phyloP scores from a whole-genome alignment of 345 rosid genomes.

The Capsella bursapastoris region DNA sequence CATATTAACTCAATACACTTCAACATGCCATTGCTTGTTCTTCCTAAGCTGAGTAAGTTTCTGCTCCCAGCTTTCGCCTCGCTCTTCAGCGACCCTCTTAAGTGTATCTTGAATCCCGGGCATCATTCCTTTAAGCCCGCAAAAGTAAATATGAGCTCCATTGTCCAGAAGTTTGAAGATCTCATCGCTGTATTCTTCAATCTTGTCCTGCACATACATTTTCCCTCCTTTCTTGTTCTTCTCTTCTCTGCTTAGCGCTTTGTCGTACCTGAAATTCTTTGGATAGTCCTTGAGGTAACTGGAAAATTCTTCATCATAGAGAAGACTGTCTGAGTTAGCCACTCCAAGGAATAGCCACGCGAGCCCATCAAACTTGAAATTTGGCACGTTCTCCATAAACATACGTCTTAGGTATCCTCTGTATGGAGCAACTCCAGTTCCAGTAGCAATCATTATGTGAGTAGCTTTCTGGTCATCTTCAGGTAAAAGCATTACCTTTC shows the following conservation, averaged over 20 bases:
- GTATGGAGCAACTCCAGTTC: conserved; percentile 94
- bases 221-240: conserved; percentile 96
- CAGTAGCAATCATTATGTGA: conserved; percentile 98
- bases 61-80: conserved; percentile 94
- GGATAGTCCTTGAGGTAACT: conserved; percentile 80
- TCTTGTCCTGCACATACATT: conserved; percentile 98
- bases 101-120: conserved; percentile 95
- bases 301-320: conserved; percentile 85
- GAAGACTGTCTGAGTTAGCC: conserved; percentile 94
- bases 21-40: conserved; percentile 99
- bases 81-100: conserved; percentile 82
- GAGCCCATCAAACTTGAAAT: conserved; percentile 83
- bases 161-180: conserved; percentile 85
- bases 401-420: conserved; percentile 94
- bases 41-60: conserved; percentile 95
- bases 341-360: conserved; percentile 99
- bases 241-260: conserved; percentile 88
- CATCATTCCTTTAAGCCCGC: conserved; percentile 99
- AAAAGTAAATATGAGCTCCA: conserved; percentile 97
- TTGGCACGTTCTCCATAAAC: conserved; percentile 91
- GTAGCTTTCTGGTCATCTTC: conserved; percentile 80
- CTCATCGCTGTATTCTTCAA: conserved; percentile 92
- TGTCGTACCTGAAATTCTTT: conserved; percentile 80
- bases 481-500: conserved; percentile 97
- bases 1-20: conserved; percentile 67